Evolutionary conservation across 192 early-diverging fungal species (phyloP), one percentile per base, ranked within the genome.

Genomic region (Coemansia biformis): DNA sequence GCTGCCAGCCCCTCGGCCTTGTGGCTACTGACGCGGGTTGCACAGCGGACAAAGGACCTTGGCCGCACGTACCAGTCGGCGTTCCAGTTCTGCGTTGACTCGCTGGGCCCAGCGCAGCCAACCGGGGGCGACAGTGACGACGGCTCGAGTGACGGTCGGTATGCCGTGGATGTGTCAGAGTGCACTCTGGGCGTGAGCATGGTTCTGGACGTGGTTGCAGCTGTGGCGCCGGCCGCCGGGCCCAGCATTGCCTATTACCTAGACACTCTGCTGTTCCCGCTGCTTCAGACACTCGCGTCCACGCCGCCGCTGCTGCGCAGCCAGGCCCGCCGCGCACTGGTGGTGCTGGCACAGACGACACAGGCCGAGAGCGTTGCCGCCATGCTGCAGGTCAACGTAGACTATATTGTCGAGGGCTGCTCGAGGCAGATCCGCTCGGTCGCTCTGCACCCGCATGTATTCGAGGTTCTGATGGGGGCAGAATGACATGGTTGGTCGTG

Each of bases 331-430:
- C 38, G 30, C 12, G 36, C 61, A 1, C 45, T 72, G 23, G 17
- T 17, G 0, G 30, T 56, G 1, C 29, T 72, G n/a, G 57, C 68
- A 0, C 46, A 43, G 3, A 46, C 61, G 4, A 50, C 40, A 9
- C 40, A 46, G 1, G 32, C 44, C 0, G 5, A 3, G 1, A 43
- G 48, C 2, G 36, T 72, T 12, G 30, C 61, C 12, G 41, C 51
- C 5, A 48, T 72, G 68, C 48, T 72, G 11, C 45, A 33, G 10
- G 35, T 42, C 9, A 72, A 72, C 33, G 33, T 72, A 8, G 68
- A 72, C 33, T 72, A 72, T 34, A 72, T 72, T 6, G 57, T 72
- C 29, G 68, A 72, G 33, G 68, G 51, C 13, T 63, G 68, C 14
- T 50, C 68, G 30, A 56, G 42, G 17, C 60, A 63, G 34, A 29